A percentile compares a stretch with the other conserved stretches of the same genome.
phyloP scores from a whole-genome alignment of 148 eudicot genomes.

The Fagopyrum esculentum region DNA sequence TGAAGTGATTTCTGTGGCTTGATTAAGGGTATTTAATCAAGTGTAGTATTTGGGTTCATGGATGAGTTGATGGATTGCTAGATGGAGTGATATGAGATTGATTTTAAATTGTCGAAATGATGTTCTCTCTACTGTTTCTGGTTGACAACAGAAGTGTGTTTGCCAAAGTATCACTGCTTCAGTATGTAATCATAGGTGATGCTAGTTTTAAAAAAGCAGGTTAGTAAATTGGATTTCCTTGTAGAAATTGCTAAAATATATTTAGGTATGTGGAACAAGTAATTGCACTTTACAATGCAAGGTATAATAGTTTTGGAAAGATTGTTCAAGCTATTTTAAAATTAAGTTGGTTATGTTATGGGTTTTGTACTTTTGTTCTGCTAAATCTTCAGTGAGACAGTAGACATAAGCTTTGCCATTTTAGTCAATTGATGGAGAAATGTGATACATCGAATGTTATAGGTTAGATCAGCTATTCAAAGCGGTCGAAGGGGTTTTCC shows the following conservation, averaged over 20 bases:
- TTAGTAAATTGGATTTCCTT: not conserved
- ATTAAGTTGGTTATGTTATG: too few relatives aligned
- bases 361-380: not conserved
- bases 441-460: constrained; percentile 13
- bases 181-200: not conserved
- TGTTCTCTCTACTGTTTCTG: not conserved
- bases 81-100: too few relatives aligned
- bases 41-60: too few relatives aligned
- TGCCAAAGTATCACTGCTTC: not conserved
- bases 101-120: not conserved
- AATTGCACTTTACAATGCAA: not conserved
- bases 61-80: too few relatives aligned
- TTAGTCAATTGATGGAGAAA: constrained; percentile 6
- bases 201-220: not conserved
- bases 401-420: not conserved
- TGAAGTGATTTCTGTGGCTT: not conserved
- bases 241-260: not conserved
- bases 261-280: not conserved
- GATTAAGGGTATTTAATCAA: too few relatives aligned
- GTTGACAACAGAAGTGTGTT: not conserved
- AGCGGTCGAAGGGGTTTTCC: constrained; percentile 54
- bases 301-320: not conserved
- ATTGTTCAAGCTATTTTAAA: not conserved
- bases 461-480: constrained; percentile 73
- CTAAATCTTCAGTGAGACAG: not conserved